Evolutionary conservation across 306 rosid species (phyloP).

Genomic region (Boehmeria nivea): DNA sequence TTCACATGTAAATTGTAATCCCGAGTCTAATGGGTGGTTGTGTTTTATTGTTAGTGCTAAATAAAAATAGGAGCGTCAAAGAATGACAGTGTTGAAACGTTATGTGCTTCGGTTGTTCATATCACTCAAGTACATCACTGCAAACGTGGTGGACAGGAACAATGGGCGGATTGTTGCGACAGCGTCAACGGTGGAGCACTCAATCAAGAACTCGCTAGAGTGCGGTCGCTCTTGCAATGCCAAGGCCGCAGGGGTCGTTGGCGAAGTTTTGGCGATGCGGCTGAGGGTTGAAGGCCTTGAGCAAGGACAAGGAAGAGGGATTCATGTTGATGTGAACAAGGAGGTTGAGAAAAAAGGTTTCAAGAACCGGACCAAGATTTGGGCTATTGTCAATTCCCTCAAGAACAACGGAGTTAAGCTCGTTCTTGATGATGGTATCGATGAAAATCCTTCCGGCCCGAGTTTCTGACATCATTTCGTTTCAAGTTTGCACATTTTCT

Average conservation of each 20-base stretch:
- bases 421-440: conserved; percentile 56
- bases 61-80: conserved; percentile 28
- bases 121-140: conserved; percentile 79
- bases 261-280: conserved; percentile 83
- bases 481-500: background rate
- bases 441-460: conserved; percentile 30
- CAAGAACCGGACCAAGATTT: conserved; percentile 70
- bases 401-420: conserved; percentile 65
- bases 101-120: conserved; percentile 82
- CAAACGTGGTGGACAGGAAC: conserved; percentile 81
- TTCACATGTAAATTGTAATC: too few relatives aligned
- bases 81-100: conserved; percentile 64
- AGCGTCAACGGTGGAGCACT: conserved; percentile 68
- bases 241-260: conserved; percentile 77
- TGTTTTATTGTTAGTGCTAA: conserved; percentile 1
- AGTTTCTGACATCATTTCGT: conserved; percentile 6
- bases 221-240: conserved; percentile 85
- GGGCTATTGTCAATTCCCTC: conserved; percentile 82
- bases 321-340: conserved; percentile 60
- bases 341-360: conserved; percentile 86
- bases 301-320: conserved; percentile 78
- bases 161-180: conserved; percentile 69
- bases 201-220: conserved; percentile 72
- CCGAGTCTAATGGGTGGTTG: background rate
- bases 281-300: conserved; percentile 80